Evolutionary conservation across 2,329 filamentous ascomycete genomes (phyloP), one percentile per base, ranked within the genome.

Genomic region (Penicillium sp.): DNA sequence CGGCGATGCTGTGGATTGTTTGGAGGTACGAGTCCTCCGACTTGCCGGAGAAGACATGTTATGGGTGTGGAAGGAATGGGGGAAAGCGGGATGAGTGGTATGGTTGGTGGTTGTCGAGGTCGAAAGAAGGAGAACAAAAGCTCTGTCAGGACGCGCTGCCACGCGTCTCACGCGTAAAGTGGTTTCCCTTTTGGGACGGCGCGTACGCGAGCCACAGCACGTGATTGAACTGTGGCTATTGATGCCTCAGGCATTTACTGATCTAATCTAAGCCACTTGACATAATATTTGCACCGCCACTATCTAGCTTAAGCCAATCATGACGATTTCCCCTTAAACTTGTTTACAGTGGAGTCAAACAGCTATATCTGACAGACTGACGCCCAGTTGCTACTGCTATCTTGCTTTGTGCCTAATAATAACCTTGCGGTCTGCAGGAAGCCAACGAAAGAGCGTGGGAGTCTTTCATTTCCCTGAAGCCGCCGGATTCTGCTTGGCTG

Each of bases 41-140:
- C 66, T 57, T 45, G 69, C 61, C 29, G 72, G 70, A 34, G 72
- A 72, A 50, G 71, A 74, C 70, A 73, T 73, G 42, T 44, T 61
- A 52, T 28, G 42, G 57, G 54, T 55, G 53, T 22, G 42, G 28
- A 28, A 42, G 35, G 44, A 11, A 18, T 40, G 26, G 35, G 35
- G 37, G 44, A 41, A 47, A 50, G 41, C 38, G 49, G 50, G 50
- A 20, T 20, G 18, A 20, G 18, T 20, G 18, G 18, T 4, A 4
- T 47, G 46, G 38, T 49, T 44, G 49, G 51, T 50, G 51, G 52
- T 49, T 47, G 50, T 39, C 51, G 46, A 37, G 44, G 44, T 53
- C 46, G 44, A 46, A 56, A 54, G 49, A 52, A 57, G 53, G 52
- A 57, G 52, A 52, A 52, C 54, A 62, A 60, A 55, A 51, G 50